Evolutionary conservation across 768 basidiomycete genomes (phyloP).

Genomic region (Rhizopogon vesiculosus): DNA sequence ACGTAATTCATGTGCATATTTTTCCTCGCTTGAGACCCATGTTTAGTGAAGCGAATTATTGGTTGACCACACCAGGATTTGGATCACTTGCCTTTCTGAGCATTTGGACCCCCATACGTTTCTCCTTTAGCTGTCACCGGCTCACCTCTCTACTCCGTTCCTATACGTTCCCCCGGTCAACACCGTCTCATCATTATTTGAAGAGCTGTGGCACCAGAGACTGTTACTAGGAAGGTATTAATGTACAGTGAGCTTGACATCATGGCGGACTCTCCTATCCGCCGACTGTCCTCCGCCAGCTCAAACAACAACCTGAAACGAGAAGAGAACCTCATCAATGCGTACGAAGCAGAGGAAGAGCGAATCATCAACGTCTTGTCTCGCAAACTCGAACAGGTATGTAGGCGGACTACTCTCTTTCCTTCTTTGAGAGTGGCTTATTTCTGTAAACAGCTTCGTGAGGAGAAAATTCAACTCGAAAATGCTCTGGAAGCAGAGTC

Average conservation of each 20-base stretch:
- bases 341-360: slow-evolving; percentile 88
- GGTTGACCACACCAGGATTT: too few species aligned
- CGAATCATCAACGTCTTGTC: slow-evolving; percentile 81
- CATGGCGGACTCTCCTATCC: slow-evolving; percentile 45
- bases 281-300: slow-evolving; percentile 50
- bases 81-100: slow-evolving; percentile 4
- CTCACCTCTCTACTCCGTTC: background rate
- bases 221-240: background rate
- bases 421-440: background rate
- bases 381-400: slow-evolving; percentile 78
- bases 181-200: background rate
- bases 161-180: background rate
- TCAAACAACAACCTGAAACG: slow-evolving; percentile 41
- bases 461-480: slow-evolving; percentile 82
- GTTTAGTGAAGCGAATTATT: background rate
- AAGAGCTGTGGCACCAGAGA: background rate
- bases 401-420: background rate
- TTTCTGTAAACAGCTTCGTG: slow-evolving; percentile 51
- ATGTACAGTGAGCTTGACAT: slow-evolving; percentile 1
- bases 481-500: slow-evolving; percentile 81
- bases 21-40: background rate
- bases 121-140: background rate
- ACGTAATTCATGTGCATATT: background rate
- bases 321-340: slow-evolving; percentile 79
- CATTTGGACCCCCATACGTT: slow-evolving; percentile 1